These are phyloP conservation scores for Tillandsia fasciculata DNA, from an alignment of 176 grass and related monocot genomes.

Conservation along the genomic window DNA sequence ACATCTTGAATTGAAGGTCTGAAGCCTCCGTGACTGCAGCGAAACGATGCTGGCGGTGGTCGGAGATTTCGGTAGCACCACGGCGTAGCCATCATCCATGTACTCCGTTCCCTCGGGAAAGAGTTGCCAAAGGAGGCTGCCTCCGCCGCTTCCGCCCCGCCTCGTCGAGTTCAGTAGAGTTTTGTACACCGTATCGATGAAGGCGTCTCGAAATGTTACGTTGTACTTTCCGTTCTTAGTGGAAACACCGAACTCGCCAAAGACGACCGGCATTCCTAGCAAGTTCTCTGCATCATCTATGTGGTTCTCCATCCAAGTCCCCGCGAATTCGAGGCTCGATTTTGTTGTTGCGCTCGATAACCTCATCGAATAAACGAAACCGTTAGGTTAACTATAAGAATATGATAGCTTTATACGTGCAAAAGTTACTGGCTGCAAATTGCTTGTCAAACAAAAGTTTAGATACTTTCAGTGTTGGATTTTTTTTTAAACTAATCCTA, in stretches of 20 bases:
- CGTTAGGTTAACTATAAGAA: background rate
- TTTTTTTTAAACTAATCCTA: no score
- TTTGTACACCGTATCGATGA: conserved; percentile 47
- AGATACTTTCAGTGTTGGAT: no score
- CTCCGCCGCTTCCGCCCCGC: conserved; percentile 38
- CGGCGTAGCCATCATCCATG: conserved; percentile 71
- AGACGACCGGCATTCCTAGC: conserved; percentile 51
- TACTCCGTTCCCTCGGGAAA: conserved; percentile 46
- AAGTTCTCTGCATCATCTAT: conserved; percentile 35
- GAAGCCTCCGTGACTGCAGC: conserved; percentile 39
- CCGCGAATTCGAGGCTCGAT: conserved; percentile 27
- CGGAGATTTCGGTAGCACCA: conserved; percentile 27
- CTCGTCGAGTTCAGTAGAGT: conserved; percentile 32
- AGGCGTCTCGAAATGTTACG: conserved; percentile 35
- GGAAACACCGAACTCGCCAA: conserved; percentile 56
- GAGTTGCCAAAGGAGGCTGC: conserved; percentile 62
- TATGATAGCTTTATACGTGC: background rate
- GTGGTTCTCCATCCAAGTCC: conserved; percentile 47
- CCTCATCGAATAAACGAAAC: conserved; percentile 10
- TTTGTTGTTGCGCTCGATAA: conserved; percentile 21
- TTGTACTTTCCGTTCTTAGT: conserved; percentile 28
- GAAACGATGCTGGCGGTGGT: conserved; percentile 39
- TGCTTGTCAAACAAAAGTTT: no score
- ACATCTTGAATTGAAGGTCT: conserved; percentile 45
- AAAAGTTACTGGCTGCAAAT: no score